Conservation (phyloP, 2,329 filamentous ascomycete species). For the Chrysoporthe deuterocubensis region DNA sequence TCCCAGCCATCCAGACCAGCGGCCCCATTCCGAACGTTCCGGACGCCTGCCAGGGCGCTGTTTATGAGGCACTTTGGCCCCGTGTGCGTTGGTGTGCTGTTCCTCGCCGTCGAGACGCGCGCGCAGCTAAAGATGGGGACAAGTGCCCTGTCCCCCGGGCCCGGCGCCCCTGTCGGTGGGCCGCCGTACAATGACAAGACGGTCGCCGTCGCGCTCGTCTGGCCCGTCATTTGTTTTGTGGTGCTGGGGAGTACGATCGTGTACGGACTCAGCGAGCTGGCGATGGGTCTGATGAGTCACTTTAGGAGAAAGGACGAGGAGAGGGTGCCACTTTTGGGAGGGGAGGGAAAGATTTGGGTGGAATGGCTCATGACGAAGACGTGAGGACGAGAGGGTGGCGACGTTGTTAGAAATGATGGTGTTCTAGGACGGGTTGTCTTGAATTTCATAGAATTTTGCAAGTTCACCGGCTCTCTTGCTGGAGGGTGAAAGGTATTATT, state of each 20-base stretch:
- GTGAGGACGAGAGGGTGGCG: background rate
- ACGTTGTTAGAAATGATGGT: background rate
- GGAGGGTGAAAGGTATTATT: background rate
- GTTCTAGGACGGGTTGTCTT: background rate
- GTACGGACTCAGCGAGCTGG: slow-evolving; percentile 25
- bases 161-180: background rate
- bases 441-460: background rate
- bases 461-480: background rate
- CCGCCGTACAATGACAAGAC: slow-evolving; percentile 16
- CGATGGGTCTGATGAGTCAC: slow-evolving; percentile 17
- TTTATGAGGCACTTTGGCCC: slow-evolving; percentile 38
- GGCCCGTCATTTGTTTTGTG: slow-evolving; percentile 24
- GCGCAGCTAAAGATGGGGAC: too few species aligned
- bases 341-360: slow-evolving; percentile 13
- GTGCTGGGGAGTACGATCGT: slow-evolving; percentile 26
- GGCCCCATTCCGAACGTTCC: slow-evolving; percentile 29
- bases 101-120: too few species aligned
- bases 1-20: slow-evolving; percentile 29
- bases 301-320: slow-evolving; percentile 17
- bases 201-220: slow-evolving; percentile 23
- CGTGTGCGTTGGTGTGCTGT: slow-evolving; percentile 37
- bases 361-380: slow-evolving; percentile 21
- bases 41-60: slow-evolving; percentile 30
- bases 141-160: too few species aligned
- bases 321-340: slow-evolving; percentile 19